Evolutionary conservation across 306 rosid genomes (phyloP).

Genomic region (Trichosanthes truncata): DNA sequence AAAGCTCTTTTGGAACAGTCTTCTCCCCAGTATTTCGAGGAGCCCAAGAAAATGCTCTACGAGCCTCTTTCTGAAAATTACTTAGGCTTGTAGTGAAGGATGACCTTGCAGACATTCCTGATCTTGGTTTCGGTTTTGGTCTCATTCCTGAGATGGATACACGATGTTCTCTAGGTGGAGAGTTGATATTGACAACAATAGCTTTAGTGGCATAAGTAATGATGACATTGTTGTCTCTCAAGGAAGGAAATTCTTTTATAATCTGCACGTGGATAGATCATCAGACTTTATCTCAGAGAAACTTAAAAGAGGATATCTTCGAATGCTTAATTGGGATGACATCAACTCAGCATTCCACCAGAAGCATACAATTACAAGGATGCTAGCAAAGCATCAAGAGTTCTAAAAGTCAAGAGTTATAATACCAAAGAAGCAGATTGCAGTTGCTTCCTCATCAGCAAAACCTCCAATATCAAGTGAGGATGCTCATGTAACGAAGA

Average conservation of each 20-base stretch:
- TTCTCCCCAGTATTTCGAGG: constrained; percentile 67
- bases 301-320: not conserved
- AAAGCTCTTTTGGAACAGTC: constrained; percentile 69
- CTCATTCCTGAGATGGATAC: constrained; percentile 69
- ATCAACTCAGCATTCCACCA: constrained; percentile 1
- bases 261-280: constrained; percentile 34
- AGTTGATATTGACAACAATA: constrained; percentile 66
- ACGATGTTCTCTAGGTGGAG: constrained; percentile 86
- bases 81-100: constrained; percentile 81
- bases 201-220: constrained; percentile 78
- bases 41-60: constrained; percentile 96
- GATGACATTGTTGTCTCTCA: constrained; percentile 69
- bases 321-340: not conserved
- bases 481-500: constrained; percentile 96
- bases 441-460: constrained; percentile 92
- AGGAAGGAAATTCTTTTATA: constrained; percentile 76
- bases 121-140: constrained; percentile 63
- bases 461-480: constrained; percentile 83
- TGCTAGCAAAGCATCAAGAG: constrained; percentile 6
- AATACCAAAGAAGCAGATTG: constrained; percentile 87
- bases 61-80: constrained; percentile 94
- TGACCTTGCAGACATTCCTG: constrained; percentile 51
- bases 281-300: not conserved
- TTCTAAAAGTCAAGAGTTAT: constrained; percentile 14
- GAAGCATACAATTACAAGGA: not conserved